Base-by-base conservation (phyloP, 2,329 filamentous ascomycete species). In the Monosporascus sp. region DNA sequence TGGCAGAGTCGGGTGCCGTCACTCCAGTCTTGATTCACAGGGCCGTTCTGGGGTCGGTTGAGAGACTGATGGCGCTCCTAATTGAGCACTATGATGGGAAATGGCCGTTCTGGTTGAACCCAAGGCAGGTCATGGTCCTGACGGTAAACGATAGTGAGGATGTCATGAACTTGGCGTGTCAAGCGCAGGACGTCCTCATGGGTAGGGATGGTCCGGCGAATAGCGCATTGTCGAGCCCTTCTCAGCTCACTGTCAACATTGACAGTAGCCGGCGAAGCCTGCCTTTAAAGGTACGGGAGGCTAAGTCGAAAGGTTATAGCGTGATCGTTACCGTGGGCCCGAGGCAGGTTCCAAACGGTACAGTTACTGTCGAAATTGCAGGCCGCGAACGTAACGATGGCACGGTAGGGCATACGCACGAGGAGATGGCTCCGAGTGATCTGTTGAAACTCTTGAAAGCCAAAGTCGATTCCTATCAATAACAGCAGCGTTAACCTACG, bases 51-150 rank as follows among this genome's bases (percentile, higher is more conserved):
- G 91, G 91, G 17, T 94, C 89, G 0, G 80, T 95, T 5, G 91
- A 96, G 71, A 81, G 91, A 46, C 84, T 96, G 57, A 86, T 96
- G 79, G 91, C 91, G 3, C 76, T 96, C 15, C 72, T 96, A 41
- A 92, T 94, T 52, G 91, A 96, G 70, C 87, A 89, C 60, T 90
- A 92, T 62, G 79, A 86, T 53, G 89, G 89, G 17, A 81, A 79
- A 54, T 95, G 89, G 83, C 91, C 91, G 3, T 93, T 96, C 68
- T 96, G 91, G 91, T 77, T 96, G 9, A 92, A 88, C 52, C 91
- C 91, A 1, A 82, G 85, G 6, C 91, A 94, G 65, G 86, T 83
- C 43, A 82, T 87, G 46, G 80, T 96, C 52, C 70, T 94, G 35
- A 88, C 88, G 0, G 78, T 93, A 51, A 91, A 88, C 62, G 78